Percentiles rank a stretch among this genome's conserved stretches.
These are phyloP conservation scores for Cyberlindnera subsufficiens DNA, from an alignment of 805 yeast genomes.

Conservation along the genomic window DNA sequence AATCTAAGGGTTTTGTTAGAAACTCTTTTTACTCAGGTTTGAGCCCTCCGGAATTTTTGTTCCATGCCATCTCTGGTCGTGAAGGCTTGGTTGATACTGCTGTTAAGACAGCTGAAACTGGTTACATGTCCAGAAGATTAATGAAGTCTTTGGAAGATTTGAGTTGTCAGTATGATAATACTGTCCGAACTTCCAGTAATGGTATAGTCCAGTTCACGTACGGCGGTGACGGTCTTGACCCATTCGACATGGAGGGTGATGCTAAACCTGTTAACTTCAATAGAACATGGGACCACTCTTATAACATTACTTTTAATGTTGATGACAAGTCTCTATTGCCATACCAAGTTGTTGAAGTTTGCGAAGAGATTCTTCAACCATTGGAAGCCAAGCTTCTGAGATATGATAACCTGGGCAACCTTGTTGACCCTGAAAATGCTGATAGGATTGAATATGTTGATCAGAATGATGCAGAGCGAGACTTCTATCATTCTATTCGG, in stretches of 20 bases:
- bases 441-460: constrained; percentile 65
- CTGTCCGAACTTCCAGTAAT: constrained; percentile 91
- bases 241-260: constrained; percentile 98
- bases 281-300: constrained; percentile 93
- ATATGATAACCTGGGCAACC: constrained; percentile 66
- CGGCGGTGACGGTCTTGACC: constrained; percentile 99
- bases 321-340: constrained; percentile 59
- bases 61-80: constrained; percentile 99
- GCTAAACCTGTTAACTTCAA: constrained; percentile 91
- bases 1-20: constrained; percentile 95
- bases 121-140: constrained; percentile 95
- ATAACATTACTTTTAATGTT: constrained; percentile 59
- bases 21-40: constrained; percentile 93
- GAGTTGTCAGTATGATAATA: constrained; percentile 86
- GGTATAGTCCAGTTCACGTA: constrained; percentile 97
- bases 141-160: constrained; percentile 97
- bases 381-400: constrained; percentile 55
- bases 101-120: constrained; percentile 98
- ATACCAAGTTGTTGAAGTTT: constrained; percentile 52
- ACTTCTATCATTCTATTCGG: constrained; percentile 71
- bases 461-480: constrained; percentile 82
- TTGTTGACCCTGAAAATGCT: constrained; percentile 37
- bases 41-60: constrained; percentile 92
- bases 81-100: constrained; percentile 99
- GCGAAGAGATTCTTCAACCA: constrained; percentile 53